These are phyloP conservation scores for Aspergillus carlsbadensis DNA, from an alignment of 495 filamentous ascomycete species.

Conservation along the genomic window DNA sequence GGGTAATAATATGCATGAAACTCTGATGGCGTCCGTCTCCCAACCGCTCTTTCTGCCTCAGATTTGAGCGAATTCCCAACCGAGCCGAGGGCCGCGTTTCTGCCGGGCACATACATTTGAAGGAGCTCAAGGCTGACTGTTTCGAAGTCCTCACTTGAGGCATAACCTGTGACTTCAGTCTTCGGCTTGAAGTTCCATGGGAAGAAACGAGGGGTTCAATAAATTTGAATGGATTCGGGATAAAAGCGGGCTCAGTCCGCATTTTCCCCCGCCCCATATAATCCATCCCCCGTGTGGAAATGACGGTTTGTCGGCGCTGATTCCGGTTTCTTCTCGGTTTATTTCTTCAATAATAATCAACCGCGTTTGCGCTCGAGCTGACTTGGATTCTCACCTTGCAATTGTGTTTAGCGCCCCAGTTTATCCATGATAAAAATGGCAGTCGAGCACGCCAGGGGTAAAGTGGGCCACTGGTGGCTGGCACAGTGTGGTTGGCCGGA, in stretches of 20 bases:
- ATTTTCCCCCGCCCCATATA: not conserved
- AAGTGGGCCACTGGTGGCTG: not conserved
- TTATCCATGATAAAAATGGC: constrained; percentile 1
- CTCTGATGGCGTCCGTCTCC: not conserved
- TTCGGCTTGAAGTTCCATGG: too few species aligned
- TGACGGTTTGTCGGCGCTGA: not conserved
- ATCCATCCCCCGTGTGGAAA: not conserved
- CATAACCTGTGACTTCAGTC: not conserved
- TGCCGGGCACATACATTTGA: not conserved
- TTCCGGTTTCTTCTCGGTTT: not conserved
- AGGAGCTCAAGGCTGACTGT: not conserved
- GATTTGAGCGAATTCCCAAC: not conserved
- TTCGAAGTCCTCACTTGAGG: not conserved
- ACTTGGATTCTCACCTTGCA: not conserved
- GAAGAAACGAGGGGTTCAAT: constrained; percentile 1
- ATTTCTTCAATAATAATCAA: not conserved
- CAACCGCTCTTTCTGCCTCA: not conserved
- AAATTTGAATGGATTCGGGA: not conserved
- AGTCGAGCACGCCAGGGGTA: constrained; percentile 12
- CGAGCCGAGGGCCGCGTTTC: not conserved
- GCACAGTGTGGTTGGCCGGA: not conserved
- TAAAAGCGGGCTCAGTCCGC: not conserved
- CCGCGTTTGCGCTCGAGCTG: not conserved
- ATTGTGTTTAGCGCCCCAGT: not conserved
- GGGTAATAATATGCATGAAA: constrained; percentile 1